phyloP scores from a whole-genome alignment of 2,329 filamentous ascomycete species.

The Diaporthe aspalathi region DNA sequence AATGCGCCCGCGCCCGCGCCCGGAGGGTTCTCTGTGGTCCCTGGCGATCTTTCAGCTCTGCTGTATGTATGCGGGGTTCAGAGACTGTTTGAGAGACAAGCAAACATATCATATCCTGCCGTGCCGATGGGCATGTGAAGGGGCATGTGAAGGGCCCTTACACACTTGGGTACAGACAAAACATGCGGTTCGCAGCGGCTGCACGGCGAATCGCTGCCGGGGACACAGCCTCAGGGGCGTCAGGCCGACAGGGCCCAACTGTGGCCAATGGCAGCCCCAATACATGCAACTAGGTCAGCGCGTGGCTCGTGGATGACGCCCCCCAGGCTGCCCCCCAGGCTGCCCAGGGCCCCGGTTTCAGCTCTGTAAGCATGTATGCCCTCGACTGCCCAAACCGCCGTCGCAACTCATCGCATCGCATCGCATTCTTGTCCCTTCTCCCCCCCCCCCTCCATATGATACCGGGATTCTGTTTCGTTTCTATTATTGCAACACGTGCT shows the following conservation, averaged over 20 bases:
- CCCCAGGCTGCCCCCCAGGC: no score
- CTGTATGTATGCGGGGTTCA: neutral
- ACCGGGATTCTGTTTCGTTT: conserved; percentile 26
- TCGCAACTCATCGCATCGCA: conserved; percentile 3
- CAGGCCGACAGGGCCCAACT: neutral
- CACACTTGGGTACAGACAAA: no score
- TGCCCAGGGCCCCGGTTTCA: conserved; percentile 19
- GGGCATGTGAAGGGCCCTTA: conserved; percentile 11
- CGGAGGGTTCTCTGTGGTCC: conserved; percentile 4
- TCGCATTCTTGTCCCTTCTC: neutral
- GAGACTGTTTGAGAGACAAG: neutral
- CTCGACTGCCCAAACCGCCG: no score
- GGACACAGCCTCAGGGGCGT: conserved; percentile 34
- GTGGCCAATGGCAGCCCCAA: no score
- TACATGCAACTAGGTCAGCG: neutral
- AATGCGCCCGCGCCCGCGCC: no score
- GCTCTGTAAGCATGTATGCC: conserved; percentile 9
- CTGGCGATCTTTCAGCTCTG: conserved; percentile 32
- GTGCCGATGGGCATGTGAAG: neutral
- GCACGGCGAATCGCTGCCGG: neutral
- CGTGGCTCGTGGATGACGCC: conserved; percentile 22
- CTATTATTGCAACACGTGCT: conserved; percentile 37
- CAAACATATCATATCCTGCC: no score
- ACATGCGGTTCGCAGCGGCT: conserved; percentile 19
- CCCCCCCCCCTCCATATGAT: conserved; percentile 14